Evolutionary conservation across 768 basidiomycete genomes (phyloP).

Genomic region (Kwoniella newhampshirensis): DNA sequence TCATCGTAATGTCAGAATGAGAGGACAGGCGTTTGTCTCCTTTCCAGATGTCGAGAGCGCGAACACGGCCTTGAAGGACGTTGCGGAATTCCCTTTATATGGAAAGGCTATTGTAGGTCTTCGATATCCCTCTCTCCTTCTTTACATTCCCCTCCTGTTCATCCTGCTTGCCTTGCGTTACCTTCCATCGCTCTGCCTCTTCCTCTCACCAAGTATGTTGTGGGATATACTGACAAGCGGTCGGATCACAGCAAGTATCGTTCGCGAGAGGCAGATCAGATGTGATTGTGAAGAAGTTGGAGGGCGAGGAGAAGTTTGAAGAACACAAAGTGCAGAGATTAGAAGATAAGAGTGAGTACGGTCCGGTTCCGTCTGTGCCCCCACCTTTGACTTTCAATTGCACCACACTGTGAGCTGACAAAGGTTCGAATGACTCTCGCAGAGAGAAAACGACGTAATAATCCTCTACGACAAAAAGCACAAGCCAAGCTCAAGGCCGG

Average conservation of each 20-base stretch:
- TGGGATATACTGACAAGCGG: no score
- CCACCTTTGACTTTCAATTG: neutral
- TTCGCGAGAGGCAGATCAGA: conserved; percentile 88
- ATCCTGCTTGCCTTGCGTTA: no score
- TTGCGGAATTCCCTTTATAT: conserved; percentile 89
- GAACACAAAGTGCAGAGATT: conserved; percentile 70
- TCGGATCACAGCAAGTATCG: conserved; percentile 74
- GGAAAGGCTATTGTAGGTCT: conserved; percentile 91
- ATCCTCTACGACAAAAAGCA: conserved; percentile 85
- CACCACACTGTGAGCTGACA: neutral
- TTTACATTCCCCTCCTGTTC: no score
- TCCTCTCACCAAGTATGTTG: no score
- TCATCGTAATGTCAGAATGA: conserved; percentile 91
- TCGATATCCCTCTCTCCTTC: no score
- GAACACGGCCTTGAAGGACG: conserved; percentile 84
- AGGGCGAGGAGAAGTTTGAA: conserved; percentile 65
- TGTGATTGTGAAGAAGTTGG: conserved; percentile 75
- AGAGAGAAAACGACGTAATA: conserved; percentile 81
- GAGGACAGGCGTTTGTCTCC: conserved; percentile 96
- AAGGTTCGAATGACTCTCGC: no score
- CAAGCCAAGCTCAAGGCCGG: conserved; percentile 79
- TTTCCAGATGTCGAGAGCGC: conserved; percentile 81
- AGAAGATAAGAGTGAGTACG: conserved; percentile 83
- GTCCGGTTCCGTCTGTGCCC: neutral
- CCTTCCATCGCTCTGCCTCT: no score